Evolutionary conservation across 495 filamentous ascomycete species (phyloP).

Genomic region (Penicillium canescens): DNA sequence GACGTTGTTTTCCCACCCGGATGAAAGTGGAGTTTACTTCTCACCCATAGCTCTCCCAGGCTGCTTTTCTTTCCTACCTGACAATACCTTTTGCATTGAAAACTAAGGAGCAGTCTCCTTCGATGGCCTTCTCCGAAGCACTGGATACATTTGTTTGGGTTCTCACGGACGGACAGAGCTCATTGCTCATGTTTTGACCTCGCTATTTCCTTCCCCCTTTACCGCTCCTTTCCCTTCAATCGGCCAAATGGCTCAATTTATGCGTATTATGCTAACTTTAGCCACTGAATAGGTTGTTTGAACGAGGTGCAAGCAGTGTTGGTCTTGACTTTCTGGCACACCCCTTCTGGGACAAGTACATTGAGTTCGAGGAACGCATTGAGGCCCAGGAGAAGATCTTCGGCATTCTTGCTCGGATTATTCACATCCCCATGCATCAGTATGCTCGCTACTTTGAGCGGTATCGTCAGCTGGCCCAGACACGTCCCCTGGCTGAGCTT

Average conservation of each 20-base stretch:
- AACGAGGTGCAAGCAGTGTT: conserved; percentile 80
- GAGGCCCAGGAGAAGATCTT: conserved; percentile 88
- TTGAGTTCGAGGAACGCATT: conserved; percentile 90
- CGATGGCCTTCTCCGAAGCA: conserved; percentile 37
- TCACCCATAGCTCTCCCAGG: conserved; percentile 59
- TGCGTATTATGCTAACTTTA: conserved; percentile 32
- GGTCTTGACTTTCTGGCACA: conserved; percentile 93
- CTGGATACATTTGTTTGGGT: conserved; percentile 36
- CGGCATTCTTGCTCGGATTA: conserved; percentile 77
- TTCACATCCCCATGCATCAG: conserved; percentile 95
- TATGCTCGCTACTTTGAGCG: conserved; percentile 95
- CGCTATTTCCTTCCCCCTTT: conserved; percentile 34
- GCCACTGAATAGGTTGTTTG: conserved; percentile 70
- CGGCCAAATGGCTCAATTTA: conserved; percentile 1
- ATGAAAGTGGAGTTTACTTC: conserved; percentile 49
- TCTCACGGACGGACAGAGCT: conserved; percentile 36
- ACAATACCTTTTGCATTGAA: conserved; percentile 32
- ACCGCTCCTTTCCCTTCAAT: conserved; percentile 25
- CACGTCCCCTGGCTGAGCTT: conserved; percentile 71
- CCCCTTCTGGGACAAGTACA: conserved; percentile 98
- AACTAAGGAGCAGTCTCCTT: conserved; percentile 27
- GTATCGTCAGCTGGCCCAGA: conserved; percentile 76
- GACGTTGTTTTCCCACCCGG: conserved; percentile 43
- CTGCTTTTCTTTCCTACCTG: conserved; percentile 45
- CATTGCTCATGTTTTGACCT: conserved; percentile 56